Evolutionary conservation across 352 stramenopile species (phyloP), one percentile per base, ranked within the genome.

Genomic region (Phytophthora pinifolia): DNA sequence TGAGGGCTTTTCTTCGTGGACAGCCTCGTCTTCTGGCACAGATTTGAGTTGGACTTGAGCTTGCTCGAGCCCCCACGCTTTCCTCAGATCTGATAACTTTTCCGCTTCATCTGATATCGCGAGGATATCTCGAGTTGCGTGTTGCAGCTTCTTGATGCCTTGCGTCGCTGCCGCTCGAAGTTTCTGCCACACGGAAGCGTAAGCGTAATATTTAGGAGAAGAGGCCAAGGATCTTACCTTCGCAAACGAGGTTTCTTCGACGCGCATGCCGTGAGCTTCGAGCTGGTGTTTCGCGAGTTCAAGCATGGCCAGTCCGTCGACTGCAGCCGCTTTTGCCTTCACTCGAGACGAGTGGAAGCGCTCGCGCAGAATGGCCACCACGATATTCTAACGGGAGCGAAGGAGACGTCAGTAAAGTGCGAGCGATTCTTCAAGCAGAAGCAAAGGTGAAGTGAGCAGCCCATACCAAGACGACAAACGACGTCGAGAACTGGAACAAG

Each of bases 321-420:
- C 59, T 12, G 65, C 60, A 5, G 52, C 56, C 15, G 50, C 37
- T 18, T 56, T 44, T n/a, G 47, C 31, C 53, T 49, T 48, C 27
- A 32, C 31, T 32, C 62, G 33, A 3, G 67, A 68, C 2, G 55
- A 70, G 20, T 82, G 62, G 37, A 88, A 87, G 22, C 75, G 79
- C 43, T 89, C 76, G 12, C 77, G 77, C 13, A 89, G 61, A 56
- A 87, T 83, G 22, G 61, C 66, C 9, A 85, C 71, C 14, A 75
- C 59, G 20, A 88, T 69, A 43, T 87, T 86, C 79, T 89, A 37
- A n/a, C 18, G n/a, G 0, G 35, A 30, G 32, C 7, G 20, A 38
- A 10, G 18, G 6, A 34, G 30, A 35, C 31, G 46, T 13, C 29
- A 9, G 32, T 60, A 4, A n/a, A 47, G 34, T 17, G 5, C 6